Conservation (phyloP, 768 basidiomycete genomes). For the Tricholomella constricta region DNA sequence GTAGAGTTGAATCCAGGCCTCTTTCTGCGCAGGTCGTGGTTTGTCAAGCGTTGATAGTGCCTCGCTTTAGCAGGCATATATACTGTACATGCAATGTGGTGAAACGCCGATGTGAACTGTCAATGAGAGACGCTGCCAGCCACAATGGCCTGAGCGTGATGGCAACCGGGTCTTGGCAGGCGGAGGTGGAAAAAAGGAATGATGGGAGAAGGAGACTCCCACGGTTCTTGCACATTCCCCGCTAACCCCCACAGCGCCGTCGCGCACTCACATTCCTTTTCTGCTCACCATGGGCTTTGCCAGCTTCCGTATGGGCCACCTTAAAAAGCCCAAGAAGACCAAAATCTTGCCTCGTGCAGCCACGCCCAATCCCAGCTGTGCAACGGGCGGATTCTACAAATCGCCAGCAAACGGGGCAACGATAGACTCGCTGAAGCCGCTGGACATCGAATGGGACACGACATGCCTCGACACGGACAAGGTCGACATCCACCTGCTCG, state of each 20-base stretch:
- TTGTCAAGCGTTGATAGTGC: too few species aligned
- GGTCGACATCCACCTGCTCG: conserved; percentile 72
- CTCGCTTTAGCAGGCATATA: too few species aligned
- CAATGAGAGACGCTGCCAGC: background rate
- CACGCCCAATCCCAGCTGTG: conserved; percentile 41
- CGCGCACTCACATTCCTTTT: conserved; percentile 4
- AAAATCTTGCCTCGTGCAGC: background rate
- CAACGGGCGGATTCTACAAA: conserved; percentile 62
- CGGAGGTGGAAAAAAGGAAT: background rate
- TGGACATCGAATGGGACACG: conserved; percentile 67
- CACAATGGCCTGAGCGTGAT: background rate
- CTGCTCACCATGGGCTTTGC: conserved; percentile 12
- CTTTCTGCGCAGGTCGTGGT: too few species aligned
- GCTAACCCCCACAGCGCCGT: background rate
- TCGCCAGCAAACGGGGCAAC: conserved; percentile 49
- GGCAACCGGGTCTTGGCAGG: background rate
- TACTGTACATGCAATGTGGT: too few species aligned
- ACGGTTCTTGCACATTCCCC: background rate
- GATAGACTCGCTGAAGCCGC: conserved; percentile 47
- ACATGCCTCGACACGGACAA: conserved; percentile 51
- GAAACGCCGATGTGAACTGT: too few species aligned
- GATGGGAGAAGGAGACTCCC: background rate
- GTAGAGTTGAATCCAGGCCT: too few species aligned
- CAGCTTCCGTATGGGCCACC: conserved; percentile 2
- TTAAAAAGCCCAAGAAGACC: background rate